Conservation (phyloP, 257 asterid species). For the Ajuga chamaepitys region DNA sequence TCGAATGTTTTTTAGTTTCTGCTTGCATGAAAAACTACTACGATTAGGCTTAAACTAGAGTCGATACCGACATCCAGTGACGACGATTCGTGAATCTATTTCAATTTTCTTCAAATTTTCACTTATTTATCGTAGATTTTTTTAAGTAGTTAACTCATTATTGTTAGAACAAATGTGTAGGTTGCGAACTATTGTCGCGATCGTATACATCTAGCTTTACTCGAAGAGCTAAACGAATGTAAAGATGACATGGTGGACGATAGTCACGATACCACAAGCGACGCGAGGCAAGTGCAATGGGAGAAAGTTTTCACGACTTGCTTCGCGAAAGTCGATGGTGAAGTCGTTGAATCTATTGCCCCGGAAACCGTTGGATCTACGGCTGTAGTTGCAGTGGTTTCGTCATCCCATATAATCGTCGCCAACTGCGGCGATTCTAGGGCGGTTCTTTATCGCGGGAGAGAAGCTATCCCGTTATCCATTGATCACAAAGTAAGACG, state of each 20-base stretch:
- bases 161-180: slow-evolving; percentile 22
- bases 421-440: slow-evolving; percentile 88
- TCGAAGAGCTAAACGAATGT: slow-evolving; percentile 43
- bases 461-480: slow-evolving; percentile 68
- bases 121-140: no score
- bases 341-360: slow-evolving; percentile 60
- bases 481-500: slow-evolving; percentile 68
- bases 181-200: slow-evolving; percentile 81
- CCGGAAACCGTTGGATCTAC: slow-evolving; percentile 85
- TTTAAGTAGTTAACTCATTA: neutral
- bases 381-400: slow-evolving; percentile 67
- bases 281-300: slow-evolving; percentile 59
- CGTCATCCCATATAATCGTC: slow-evolving; percentile 74
- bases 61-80: no score
- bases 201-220: slow-evolving; percentile 62
- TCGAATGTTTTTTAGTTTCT: no score
- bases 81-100: no score
- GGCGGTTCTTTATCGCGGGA: slow-evolving; percentile 88
- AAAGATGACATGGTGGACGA: slow-evolving; percentile 25
- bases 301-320: slow-evolving; percentile 59
- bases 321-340: slow-evolving; percentile 68
- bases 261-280: slow-evolving; percentile 28
- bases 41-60: no score
- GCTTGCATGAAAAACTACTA: no score
- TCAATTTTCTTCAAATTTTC: no score